Percentiles rank a stretch among this genome's conserved stretches.
phyloP scores from a whole-genome alignment of 2,329 filamentous ascomycete genomes.

The Clarireedia paspali region DNA sequence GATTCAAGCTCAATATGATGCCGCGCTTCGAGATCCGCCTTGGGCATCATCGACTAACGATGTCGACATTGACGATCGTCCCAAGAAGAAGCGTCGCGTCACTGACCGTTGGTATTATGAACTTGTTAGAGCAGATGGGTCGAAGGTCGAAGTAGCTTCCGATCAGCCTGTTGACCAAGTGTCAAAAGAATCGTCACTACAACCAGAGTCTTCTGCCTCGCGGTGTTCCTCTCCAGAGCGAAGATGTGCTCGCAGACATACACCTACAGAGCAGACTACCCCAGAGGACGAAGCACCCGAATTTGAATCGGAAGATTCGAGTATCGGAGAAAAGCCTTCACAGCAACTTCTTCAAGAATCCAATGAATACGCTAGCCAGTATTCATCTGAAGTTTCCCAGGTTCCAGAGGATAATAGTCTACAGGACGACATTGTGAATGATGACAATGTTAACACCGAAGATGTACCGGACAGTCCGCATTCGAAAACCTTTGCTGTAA shows the following conservation, averaged over 20 bases:
- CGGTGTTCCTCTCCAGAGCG: background rate
- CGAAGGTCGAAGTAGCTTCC: constrained; percentile 16
- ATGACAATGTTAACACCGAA: too few relatives aligned
- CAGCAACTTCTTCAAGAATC: constrained; percentile 7
- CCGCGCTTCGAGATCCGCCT: constrained; percentile 35
- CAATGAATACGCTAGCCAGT: constrained; percentile 6
- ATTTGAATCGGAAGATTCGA: background rate
- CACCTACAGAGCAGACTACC: background rate
- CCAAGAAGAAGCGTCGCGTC: constrained; percentile 26
- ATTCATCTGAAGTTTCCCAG: constrained; percentile 4
- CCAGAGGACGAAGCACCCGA: background rate
- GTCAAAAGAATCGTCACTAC: background rate
- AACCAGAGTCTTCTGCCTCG: background rate
- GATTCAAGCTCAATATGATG: constrained; percentile 60
- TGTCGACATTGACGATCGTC: constrained; percentile 29
- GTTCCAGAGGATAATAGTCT: background rate
- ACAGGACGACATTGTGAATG: background rate
- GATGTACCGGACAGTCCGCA: too few relatives aligned
- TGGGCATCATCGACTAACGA: constrained; percentile 24
- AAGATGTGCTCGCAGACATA: constrained; percentile 8
- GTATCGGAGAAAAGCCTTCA: constrained; percentile 3
- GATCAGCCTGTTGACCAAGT: background rate
- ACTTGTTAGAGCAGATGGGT: constrained; percentile 25
- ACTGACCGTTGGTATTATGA: constrained; percentile 26
- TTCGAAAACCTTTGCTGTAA: too few relatives aligned